These are phyloP conservation scores for Amphicarpaea edgeworthii DNA, from an alignment of 306 rosid genomes.

Conservation along the genomic window DNA sequence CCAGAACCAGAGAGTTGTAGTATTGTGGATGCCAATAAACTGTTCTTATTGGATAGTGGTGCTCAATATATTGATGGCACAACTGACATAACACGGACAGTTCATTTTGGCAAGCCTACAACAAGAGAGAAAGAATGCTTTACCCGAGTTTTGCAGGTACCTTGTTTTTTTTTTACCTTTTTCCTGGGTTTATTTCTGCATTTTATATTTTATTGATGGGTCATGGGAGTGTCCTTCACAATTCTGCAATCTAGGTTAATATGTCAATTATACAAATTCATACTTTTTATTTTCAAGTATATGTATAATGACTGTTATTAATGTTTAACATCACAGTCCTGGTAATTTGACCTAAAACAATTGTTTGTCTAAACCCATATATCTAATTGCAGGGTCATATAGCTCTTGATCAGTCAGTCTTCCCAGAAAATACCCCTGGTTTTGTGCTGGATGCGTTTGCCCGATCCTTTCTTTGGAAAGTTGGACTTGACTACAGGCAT, in stretches of 20 bases:
- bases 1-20: conserved; percentile 88
- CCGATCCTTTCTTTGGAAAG: conserved; percentile 93
- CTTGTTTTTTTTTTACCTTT: conserved; percentile 18
- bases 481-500: conserved; percentile 96
- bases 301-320: conserved; percentile 29
- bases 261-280: conserved; percentile 13
- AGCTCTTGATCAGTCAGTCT: conserved; percentile 88
- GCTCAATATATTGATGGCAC: conserved; percentile 98
- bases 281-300: conserved; percentile 6
- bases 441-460: conserved; percentile 97
- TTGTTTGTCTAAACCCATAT: conserved; percentile 40
- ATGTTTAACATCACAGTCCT: conserved; percentile 10
- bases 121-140: conserved; percentile 81
- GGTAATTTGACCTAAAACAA: conserved; percentile 21
- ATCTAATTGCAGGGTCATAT: conserved; percentile 84
- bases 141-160: conserved; percentile 94
- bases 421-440: conserved; percentile 93
- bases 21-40: conserved; percentile 75
- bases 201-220: too few relatives aligned
- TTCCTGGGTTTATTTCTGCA: conserved; percentile 38
- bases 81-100: conserved; percentile 94
- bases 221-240: conserved; percentile 10
- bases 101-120: conserved; percentile 90
- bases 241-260: conserved; percentile 30
- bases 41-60: conserved; percentile 95